Base-by-base conservation (phyloP, 768 basidiomycete genomes). In the Dacryopinax spathularia region DNA sequence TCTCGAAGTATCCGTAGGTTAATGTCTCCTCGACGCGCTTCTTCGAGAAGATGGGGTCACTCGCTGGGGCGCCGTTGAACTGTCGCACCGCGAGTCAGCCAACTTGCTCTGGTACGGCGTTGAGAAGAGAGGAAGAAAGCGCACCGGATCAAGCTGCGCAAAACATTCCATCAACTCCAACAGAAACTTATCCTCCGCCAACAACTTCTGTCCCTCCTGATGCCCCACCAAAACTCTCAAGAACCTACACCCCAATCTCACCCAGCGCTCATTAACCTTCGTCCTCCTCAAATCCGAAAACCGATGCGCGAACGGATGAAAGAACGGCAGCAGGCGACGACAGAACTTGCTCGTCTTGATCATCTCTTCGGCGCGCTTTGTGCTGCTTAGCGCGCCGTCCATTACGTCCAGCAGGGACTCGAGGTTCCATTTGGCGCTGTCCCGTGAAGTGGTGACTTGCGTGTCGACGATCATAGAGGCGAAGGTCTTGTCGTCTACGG, bases 401-500 rank as follows among this genome's bases (percentile, higher is more conserved):
- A 97, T 81, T 9, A 97, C 77, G 37, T 94, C 92, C 68, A 89
- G 83, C 62, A 98, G 77, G 20, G 85, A 81, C 12, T 97, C 93
- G 71, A 88, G 91, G 68, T 88, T 89, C 96, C 96, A 99, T 69
- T 89, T 92, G 4, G 82, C 82, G 66, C 89, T 84, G 68, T 97
- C 94, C 15, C 48, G 48, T 29, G 48, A 56, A 15, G 48, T 56
- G 5, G 48, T 65, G 61, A 91, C 91, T 75, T 92, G 89, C 1
- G 91, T 91, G 69, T 96, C 92, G 22, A 93, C 78, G 60, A 99
- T 77, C 37, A 80, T 81, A 2, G 85, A 78, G 70, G 94, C 91
- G 74, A 98, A 99, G 2, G 87, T 82, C 72, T 81, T 86, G 73
- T 98, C 96, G 72, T 99, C 96, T 84, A 98, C 90, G 75, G 91